Percentiles rank a stretch among this genome's conserved stretches.
These are phyloP conservation scores for Strobilomyces confusus DNA, from an alignment of 768 basidiomycete genomes.

Conservation along the genomic window DNA sequence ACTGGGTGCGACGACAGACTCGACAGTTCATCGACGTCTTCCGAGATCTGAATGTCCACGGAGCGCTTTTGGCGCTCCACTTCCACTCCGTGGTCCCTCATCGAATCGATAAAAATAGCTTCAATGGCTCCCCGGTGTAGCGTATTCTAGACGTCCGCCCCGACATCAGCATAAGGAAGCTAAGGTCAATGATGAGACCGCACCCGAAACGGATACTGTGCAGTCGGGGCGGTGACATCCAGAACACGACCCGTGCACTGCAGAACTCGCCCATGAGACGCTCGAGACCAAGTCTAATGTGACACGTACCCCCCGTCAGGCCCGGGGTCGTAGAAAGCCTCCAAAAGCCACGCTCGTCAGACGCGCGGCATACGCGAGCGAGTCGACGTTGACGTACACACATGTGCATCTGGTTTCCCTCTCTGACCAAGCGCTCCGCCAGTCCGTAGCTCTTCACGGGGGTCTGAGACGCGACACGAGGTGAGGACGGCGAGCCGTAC, in stretches of 20 bases:
- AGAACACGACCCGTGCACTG: no score
- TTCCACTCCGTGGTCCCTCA: not conserved
- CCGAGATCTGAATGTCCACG: not conserved
- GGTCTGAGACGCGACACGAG: not conserved
- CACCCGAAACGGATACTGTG: not conserved
- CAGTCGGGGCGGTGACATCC: no score
- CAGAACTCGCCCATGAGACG: no score
- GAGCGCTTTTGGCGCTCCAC: not conserved
- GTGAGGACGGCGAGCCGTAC: slow-evolving; percentile 21
- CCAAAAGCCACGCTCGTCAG: no score
- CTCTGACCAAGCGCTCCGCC: slow-evolving; percentile 37
- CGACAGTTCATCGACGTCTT: slow-evolving; percentile 7
- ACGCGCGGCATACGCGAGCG: no score
- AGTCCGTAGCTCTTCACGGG: slow-evolving; percentile 55
- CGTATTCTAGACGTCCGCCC: not conserved
- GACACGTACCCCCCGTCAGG: no score
- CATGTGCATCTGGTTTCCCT: slow-evolving; percentile 67
- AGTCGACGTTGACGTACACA: slow-evolving; percentile 48
- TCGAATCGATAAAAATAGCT: not conserved
- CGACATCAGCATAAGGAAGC: not conserved
- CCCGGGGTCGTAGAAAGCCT: not conserved
- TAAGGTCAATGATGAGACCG: not conserved
- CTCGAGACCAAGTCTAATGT: no score
- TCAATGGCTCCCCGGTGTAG: not conserved
- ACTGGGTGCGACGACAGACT: slow-evolving; percentile 27